Percentiles rank a stretch among this genome's conserved stretches.
Conservation (phyloP, 2,329 filamentous ascomycete species). For the Talaromyces sp. region DNA sequence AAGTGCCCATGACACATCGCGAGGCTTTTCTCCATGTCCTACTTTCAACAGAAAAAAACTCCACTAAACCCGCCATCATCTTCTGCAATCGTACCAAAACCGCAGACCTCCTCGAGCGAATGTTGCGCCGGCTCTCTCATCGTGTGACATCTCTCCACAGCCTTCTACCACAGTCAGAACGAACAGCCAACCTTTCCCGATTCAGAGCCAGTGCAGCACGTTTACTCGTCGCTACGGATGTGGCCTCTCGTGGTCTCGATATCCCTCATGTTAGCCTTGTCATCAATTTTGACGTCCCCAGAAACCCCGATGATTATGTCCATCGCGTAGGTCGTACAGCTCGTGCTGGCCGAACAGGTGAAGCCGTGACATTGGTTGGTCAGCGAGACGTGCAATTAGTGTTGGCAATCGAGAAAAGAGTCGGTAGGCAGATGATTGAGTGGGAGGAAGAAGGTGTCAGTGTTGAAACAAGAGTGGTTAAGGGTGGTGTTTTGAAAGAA, state of each 20-base stretch:
- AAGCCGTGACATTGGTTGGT: constrained; percentile 82
- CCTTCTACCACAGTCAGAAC: constrained; percentile 75
- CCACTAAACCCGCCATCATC: constrained; percentile 75
- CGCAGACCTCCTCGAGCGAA: constrained; percentile 82
- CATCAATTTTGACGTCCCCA: constrained; percentile 90
- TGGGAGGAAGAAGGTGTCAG: constrained; percentile 92
- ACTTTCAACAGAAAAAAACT: constrained; percentile 72
- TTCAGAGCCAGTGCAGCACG: constrained; percentile 87
- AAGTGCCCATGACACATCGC: constrained; percentile 85
- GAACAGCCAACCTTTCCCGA: constrained; percentile 80
- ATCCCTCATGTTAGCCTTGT: constrained; percentile 89
- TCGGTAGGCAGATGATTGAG: constrained; percentile 72
- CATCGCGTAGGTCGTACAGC: constrained; percentile 94
- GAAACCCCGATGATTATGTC: constrained; percentile 97
- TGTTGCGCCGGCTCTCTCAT: constrained; percentile 80
- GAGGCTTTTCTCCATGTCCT: constrained; percentile 93
- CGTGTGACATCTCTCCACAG: constrained; percentile 90
- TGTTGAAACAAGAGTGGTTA: constrained; percentile 82
- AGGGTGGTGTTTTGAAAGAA: constrained; percentile 73
- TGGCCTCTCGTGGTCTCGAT: constrained; percentile 89
- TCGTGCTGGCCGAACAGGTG: constrained; percentile 78
- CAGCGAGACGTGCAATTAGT: constrained; percentile 89
- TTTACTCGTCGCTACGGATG: constrained; percentile 90
- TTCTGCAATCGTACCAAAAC: constrained; percentile 93
- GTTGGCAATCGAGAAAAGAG: constrained; percentile 81